Evolutionary conservation across 2,329 filamentous ascomycete species (phyloP), one percentile per base, ranked within the genome.

Genomic region (Aspergillus latus): DNA sequence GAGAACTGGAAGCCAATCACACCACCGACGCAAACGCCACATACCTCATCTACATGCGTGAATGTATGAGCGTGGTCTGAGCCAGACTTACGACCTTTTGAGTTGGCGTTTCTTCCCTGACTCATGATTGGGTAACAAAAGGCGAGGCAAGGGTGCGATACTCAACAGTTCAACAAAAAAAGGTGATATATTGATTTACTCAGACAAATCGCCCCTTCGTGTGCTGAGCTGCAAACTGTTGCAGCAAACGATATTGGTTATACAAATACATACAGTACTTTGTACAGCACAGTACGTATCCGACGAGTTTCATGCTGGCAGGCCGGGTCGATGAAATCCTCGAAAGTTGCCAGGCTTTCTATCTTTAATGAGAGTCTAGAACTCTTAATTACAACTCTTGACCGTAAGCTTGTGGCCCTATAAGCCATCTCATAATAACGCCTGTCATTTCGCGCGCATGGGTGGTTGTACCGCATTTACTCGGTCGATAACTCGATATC

Each of bases 11-110:
- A 53, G 49, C 54, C 47, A 63, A 56, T 56, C 49, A 54, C n/a
- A 15, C 16, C 7, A 7, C 5, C 32, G 11, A n/a, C 26, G 5
- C 7, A 11, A 15, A 53, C 66, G 65, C 67, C 67, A 69, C 67
- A 55, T 62, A 68, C 65, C 63, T 69, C 67, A 68, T 68, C 29
- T 16, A 26, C 36, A 48, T 54, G 28, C 29, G 36, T 16, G 30
- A 21, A 44, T 5, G 16, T 4, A 7, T 47, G 52, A 48, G 52
- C 44, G 39, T 57, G 58, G 58, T 57, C 51, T 59, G 58, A 59
- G 50, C 54, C 53, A 51, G 50, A 40, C 13, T 13, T 53, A n/a
- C 16, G 39, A 42, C n/a, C 16, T 26, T 21, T 42, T 48, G 45
- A 43, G n/a, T 48, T 48, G 52, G 36, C 34, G 26, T 7, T 34